Percentiles rank a stretch among this genome's conserved stretches.
phyloP scores from a whole-genome alignment of 192 early-diverging fungal species.

The Backusella sp. region DNA sequence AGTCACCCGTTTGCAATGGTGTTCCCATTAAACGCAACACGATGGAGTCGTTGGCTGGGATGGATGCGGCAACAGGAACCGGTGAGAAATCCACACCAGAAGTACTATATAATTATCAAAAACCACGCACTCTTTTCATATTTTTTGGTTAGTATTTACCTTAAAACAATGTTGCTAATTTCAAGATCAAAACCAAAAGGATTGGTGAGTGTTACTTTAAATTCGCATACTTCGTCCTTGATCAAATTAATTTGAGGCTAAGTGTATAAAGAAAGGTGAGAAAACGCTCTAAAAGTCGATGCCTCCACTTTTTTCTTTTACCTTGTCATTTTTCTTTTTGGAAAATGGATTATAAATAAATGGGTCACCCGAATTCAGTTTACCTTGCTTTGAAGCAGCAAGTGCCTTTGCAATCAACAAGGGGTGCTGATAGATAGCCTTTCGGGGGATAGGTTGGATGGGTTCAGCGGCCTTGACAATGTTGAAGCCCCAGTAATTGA shows the following conservation, averaged over 20 bases:
- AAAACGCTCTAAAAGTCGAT: background rate
- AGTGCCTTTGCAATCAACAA: conserved; percentile 27
- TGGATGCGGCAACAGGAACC: conserved; percentile 51
- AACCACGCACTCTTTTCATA: background rate
- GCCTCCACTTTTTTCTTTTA: background rate
- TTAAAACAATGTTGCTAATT: conserved; percentile 61
- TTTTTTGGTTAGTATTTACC: conserved; percentile 27
- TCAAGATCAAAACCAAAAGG: conserved; percentile 82
- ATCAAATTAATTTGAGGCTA: conserved; percentile 51
- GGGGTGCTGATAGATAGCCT: conserved; percentile 59
- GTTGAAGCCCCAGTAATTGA: conserved; percentile 59
- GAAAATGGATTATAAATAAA: conserved; percentile 84
- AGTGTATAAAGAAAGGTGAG: background rate
- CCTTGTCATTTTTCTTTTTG: conserved; percentile 43
- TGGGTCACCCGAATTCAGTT: conserved; percentile 42
- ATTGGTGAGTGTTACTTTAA: conserved; percentile 72
- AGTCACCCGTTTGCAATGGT: conserved; percentile 57
- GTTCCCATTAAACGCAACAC: conserved; percentile 62
- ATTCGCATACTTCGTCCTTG: conserved; percentile 64
- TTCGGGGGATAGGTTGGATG: conserved; percentile 50
- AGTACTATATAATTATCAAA: conserved; percentile 42
- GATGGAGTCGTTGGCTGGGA: conserved; percentile 61
- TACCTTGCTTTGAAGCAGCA: conserved; percentile 22
- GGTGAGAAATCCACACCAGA: conserved; percentile 61
- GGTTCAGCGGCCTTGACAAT: conserved; percentile 52